A percentile compares a stretch with the other conserved stretches of the same genome.
Evolutionary conservation across 768 basidiomycete species (phyloP).

Genomic region (Russula abietina): DNA sequence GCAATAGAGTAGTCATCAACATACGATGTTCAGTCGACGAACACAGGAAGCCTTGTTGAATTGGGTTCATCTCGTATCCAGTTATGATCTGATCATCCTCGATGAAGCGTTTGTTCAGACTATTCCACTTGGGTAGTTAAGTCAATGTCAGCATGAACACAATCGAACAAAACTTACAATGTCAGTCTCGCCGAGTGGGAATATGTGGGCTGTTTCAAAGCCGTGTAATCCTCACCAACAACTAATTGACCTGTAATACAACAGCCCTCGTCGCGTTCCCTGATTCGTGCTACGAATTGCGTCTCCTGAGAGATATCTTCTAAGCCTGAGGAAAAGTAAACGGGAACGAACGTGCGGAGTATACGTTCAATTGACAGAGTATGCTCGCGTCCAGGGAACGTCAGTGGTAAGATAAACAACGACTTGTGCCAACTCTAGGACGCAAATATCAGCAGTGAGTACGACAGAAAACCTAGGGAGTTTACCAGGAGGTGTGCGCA

Average conservation of each 20-base stretch:
- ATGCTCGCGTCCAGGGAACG: not conserved
- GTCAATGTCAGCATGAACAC: not conserved
- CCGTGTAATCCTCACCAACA: not conserved
- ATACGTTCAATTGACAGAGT: not conserved
- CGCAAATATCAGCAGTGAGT: too few relatives aligned
- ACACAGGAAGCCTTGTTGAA: conserved; percentile 2
- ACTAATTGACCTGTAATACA: not conserved
- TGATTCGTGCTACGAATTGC: not conserved
- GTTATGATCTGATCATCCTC: not conserved
- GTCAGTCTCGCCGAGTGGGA: not conserved
- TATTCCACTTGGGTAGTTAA: not conserved
- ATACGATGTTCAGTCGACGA: conserved; percentile 1
- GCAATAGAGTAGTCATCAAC: not conserved
- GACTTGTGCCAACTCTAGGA: too few relatives aligned
- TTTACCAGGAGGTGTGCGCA: too few relatives aligned
- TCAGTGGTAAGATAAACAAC: too few relatives aligned
- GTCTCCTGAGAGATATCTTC: not conserved
- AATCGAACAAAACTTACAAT: not conserved
- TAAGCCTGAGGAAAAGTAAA: too few relatives aligned
- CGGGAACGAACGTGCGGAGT: not conserved
- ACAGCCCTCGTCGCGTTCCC: not conserved
- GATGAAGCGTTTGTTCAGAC: not conserved
- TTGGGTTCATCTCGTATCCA: not conserved
- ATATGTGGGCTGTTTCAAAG: conserved; percentile 2
- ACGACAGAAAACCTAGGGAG: too few relatives aligned